Percentiles rank a stretch among this genome's conserved stretches.
Conservation (phyloP, 2,329 filamentous ascomycete species). For the Dactylellina sp. region DNA sequence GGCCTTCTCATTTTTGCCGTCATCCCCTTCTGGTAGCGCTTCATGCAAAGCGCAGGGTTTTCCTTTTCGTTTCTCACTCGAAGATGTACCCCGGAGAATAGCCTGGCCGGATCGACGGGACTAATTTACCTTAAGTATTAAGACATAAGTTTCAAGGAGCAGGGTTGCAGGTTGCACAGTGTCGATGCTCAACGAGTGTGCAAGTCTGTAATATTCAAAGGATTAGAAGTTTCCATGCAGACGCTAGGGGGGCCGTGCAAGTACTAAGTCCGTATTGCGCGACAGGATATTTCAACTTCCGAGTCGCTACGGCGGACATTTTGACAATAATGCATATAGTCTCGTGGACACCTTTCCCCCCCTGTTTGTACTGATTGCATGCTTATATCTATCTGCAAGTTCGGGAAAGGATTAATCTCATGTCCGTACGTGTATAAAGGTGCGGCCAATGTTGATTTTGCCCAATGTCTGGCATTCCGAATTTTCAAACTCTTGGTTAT, state of each 20-base stretch:
- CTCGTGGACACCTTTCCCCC: too few relatives aligned
- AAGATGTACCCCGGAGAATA: slow-evolving; percentile 36
- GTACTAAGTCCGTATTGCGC: slow-evolving; percentile 8
- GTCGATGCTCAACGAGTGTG: too few relatives aligned
- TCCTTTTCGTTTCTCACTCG: slow-evolving; percentile 25
- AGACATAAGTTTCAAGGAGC: slow-evolving; percentile 22
- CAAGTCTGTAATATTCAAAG: too few relatives aligned
- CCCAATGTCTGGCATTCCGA: slow-evolving; percentile 4
- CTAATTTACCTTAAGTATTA: slow-evolving; percentile 40
- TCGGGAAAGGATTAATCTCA: slow-evolving; percentile 3
- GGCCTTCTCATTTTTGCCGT: slow-evolving; percentile 33
- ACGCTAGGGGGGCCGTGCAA: not conserved
- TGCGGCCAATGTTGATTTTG: slow-evolving; percentile 26
- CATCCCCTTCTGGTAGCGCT: slow-evolving; percentile 43
- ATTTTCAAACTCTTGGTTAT: slow-evolving; percentile 5
- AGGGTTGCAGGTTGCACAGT: slow-evolving; percentile 13
- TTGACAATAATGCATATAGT: not conserved
- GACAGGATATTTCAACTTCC: slow-evolving; percentile 21
- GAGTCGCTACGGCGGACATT: slow-evolving; percentile 30
- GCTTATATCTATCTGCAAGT: slow-evolving; percentile 19
- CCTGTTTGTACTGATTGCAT: too few relatives aligned
- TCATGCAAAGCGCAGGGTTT: slow-evolving; percentile 35
- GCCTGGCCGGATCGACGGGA: slow-evolving; percentile 51
- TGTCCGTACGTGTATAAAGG: not conserved
- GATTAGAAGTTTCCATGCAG: slow-evolving; percentile 14